Conservation (phyloP, 129 eudicot species). For the Logfia minima region DNA sequence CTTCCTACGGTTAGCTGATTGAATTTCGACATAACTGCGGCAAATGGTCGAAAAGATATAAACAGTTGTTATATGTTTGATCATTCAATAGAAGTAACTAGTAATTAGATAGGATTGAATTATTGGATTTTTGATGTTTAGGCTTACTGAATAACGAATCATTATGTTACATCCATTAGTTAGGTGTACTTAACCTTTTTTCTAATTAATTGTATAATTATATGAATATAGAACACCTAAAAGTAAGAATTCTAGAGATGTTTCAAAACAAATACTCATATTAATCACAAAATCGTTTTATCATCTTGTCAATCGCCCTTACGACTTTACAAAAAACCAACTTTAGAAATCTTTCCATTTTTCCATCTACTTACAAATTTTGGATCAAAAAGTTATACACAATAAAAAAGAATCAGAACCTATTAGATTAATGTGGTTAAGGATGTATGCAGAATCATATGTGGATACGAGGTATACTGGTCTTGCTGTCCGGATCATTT, state of each 20-base stretch:
- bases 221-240: neutral
- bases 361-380: neutral
- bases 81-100: neutral
- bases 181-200: neutral
- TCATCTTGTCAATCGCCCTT: neutral
- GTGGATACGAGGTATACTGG: neutral
- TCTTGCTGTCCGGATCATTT: neutral
- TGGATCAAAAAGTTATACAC: neutral
- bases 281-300: neutral
- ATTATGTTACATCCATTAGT: neutral
- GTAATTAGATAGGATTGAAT: neutral
- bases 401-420: neutral
- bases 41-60: conserved; percentile 11
- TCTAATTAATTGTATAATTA: neutral
- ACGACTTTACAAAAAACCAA: neutral
- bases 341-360: neutral
- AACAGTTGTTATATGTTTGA: neutral
- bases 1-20: neutral
- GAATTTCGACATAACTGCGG: conserved; percentile 1
- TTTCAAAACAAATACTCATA: neutral
- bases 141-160: neutral
- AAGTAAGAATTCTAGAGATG: neutral
- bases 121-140: neutral
- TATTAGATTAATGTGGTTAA: neutral
- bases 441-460: neutral